These are phyloP conservation scores for Diaporthe sp. DNA, from an alignment of 2,329 filamentous ascomycete species.

Conservation along the genomic window DNA sequence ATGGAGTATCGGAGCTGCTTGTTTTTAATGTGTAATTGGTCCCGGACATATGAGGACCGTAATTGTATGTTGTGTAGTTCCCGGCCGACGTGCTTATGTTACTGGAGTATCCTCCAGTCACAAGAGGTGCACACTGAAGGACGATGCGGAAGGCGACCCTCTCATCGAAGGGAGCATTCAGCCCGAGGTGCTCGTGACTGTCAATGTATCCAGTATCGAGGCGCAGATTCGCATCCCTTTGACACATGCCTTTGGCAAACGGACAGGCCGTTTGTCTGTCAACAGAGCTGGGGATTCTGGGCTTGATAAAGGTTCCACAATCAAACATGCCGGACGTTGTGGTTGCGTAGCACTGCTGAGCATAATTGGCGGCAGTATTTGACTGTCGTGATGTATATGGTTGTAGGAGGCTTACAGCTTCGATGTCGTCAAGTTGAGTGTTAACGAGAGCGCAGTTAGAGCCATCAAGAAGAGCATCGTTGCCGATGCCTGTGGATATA, in stretches of 20 bases:
- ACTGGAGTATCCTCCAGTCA: constrained; percentile 25
- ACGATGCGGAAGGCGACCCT: constrained; percentile 27
- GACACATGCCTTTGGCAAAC: constrained; percentile 36
- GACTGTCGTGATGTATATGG: background rate
- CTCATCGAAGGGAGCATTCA: constrained; percentile 37
- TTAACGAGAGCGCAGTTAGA: background rate
- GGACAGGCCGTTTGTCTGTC: constrained; percentile 36
- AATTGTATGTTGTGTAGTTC: constrained; percentile 30
- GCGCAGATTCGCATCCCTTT: constrained; percentile 16
- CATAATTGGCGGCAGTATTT: constrained; percentile 31
- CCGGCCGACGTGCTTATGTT: background rate
- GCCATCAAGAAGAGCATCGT: constrained; percentile 32
- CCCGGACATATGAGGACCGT: background rate
- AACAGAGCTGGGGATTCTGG: background rate
- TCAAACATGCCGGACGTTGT: constrained; percentile 12
- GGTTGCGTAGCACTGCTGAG: constrained; percentile 36
- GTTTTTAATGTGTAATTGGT: background rate
- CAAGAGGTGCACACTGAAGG: constrained; percentile 27
- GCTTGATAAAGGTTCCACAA: constrained; percentile 8
- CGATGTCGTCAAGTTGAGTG: background rate
- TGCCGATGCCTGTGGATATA: constrained; percentile 15
- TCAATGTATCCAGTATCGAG: constrained; percentile 37
- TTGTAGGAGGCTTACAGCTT: background rate
- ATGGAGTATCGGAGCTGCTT: background rate
- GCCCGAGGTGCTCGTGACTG: constrained; percentile 37